These are phyloP conservation scores for Kwoniella bestiolae DNA, from an alignment of 768 basidiomycete species.

Conservation along the genomic window DNA sequence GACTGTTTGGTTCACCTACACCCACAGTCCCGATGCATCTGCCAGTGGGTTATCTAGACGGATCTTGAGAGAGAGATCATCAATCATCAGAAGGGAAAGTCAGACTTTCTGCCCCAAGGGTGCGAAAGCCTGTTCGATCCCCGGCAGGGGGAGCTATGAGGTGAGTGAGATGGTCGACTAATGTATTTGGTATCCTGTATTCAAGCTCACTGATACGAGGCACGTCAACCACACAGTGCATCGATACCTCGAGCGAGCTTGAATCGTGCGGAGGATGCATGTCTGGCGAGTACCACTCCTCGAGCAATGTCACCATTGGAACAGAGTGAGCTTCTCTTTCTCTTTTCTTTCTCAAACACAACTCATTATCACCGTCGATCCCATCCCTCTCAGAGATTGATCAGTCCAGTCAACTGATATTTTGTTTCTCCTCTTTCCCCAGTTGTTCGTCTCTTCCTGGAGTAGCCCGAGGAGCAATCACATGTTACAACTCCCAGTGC, in stretches of 20 bases:
- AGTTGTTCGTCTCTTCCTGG: conserved; percentile 25
- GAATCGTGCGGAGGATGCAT: conserved; percentile 27
- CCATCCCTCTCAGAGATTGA: too few species aligned
- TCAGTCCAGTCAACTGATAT: too few species aligned
- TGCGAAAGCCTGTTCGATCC: conserved; percentile 11
- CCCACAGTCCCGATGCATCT: conserved; percentile 1
- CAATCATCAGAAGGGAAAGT: conserved; percentile 3
- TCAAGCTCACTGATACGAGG: too few species aligned
- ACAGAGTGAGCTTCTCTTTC: conserved; percentile 19
- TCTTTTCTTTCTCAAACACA: background rate
- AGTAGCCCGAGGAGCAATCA: conserved; percentile 23
- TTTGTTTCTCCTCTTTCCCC: background rate
- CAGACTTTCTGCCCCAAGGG: conserved; percentile 11
- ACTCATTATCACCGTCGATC: too few species aligned
- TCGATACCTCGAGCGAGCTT: conserved; percentile 18
- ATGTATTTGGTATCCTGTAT: too few species aligned
- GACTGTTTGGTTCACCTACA: conserved; percentile 2
- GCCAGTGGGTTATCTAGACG: conserved; percentile 14
- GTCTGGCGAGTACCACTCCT: conserved; percentile 7
- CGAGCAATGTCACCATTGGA: conserved; percentile 7
- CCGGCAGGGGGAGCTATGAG: conserved; percentile 4
- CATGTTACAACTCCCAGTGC: conserved; percentile 24
- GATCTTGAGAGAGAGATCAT: background rate
- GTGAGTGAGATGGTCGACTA: conserved; percentile 9
- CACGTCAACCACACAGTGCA: conserved; percentile 19